phyloP scores from a whole-genome alignment of 805 yeast species.

The Blastobotrys chiropterorum region DNA sequence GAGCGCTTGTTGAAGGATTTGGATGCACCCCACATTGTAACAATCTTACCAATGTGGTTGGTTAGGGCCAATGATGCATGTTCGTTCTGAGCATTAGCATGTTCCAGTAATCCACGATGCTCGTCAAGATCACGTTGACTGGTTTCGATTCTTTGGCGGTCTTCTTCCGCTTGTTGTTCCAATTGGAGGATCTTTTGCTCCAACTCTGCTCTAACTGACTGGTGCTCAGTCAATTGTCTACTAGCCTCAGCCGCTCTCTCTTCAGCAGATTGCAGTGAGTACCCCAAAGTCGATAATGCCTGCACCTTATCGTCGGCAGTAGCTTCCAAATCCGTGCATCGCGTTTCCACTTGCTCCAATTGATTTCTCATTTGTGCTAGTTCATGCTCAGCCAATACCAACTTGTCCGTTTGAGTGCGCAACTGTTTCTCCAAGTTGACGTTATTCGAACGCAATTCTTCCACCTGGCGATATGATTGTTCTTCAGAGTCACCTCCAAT shows the following conservation, averaged over 20 bases:
- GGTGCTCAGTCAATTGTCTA: constrained; percentile 16
- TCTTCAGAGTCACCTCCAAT: constrained; percentile 2
- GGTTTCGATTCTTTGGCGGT: constrained; percentile 14
- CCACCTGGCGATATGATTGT: background rate
- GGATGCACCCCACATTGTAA: constrained; percentile 21
- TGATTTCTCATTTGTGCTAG: constrained; percentile 10
- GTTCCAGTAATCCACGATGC: constrained; percentile 13
- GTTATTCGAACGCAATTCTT: constrained; percentile 16
- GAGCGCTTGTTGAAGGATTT: background rate
- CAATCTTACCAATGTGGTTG: constrained; percentile 20
- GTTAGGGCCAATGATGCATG: constrained; percentile 20
- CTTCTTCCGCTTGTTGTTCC: constrained; percentile 14
- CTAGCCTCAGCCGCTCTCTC: constrained; percentile 11
- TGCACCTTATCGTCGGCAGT: constrained; percentile 20
- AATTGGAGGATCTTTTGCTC: constrained; percentile 15
- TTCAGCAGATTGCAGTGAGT: constrained; percentile 24
- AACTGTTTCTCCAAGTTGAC: constrained; percentile 21
- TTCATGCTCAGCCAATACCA: constrained; percentile 15
- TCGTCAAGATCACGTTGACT: constrained; percentile 19
- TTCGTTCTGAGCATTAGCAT: constrained; percentile 16
- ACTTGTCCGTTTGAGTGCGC: constrained; percentile 18
- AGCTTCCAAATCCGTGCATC: constrained; percentile 14
- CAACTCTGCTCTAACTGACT: constrained; percentile 12
- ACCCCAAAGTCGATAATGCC: constrained; percentile 22
- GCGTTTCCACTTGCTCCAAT: constrained; percentile 8